Base-by-base conservation (phyloP, 306 rosid genomes). In the Rosa lucieae region DNA sequence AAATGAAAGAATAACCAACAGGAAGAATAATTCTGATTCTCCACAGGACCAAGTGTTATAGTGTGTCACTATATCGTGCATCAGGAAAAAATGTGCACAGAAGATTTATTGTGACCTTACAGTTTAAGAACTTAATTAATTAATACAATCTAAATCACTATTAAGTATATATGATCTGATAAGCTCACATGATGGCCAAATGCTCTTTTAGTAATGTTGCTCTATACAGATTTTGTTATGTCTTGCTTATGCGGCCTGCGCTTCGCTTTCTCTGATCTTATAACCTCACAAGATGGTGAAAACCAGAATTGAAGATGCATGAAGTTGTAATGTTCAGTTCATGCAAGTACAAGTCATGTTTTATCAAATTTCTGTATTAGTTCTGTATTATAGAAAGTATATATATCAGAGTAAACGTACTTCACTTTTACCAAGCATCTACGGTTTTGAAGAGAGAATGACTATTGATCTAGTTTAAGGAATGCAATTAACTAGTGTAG, bases 11-110 rank as follows among this genome's bases (percentile, higher is more conserved):
- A 72, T 14, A 52, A 72, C 46, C 32, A 73, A 53, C 13, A 39
- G 67, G 67, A 39, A 73, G 77, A 73, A 39, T 23, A 73, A 40
- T 73, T 55, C 67, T 55, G 61, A 39, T 40, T 73, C 77, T 55
- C 37, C 77, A 55, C 13, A 39, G 20, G 5, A 73, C 62, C 5
- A 39, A 8, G 37, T 56, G 67, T 39, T 72, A 51, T 18, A 51
- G 0, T 10, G 18, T 37, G 44, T 15, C 47, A 18, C 47, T 17
- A 35, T 35, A 51, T 20, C 63, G 21, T n/a, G 13, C 76, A 49
- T 48, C 53, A 49, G 49, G 6, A 40, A 6, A 67, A 40, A 20
- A 11, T n/a, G 2, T 43, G 53, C 17, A 69, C 20, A 11, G 13
- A 49, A 47, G 9, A 26, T 26, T 0, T 20, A 55, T 55, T 55